Base-by-base conservation (phyloP, 1,284 basidiomycete genomes). In the Austroboletus niveus region DNA sequence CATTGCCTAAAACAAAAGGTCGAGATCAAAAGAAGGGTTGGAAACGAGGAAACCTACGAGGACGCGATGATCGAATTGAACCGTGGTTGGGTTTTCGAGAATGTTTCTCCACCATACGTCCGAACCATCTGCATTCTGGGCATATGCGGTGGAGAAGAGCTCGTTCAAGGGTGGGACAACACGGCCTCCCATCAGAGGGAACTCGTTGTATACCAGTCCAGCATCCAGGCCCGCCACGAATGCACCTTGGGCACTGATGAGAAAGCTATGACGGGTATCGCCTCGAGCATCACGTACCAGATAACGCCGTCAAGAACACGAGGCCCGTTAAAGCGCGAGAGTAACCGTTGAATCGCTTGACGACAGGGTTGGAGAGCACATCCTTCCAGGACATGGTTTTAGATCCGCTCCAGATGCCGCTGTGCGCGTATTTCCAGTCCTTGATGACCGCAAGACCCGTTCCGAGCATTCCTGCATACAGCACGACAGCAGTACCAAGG, bases 161-260 rank as follows among this genome's bases (percentile, higher is more conserved):
- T 99, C 97, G 32, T 88, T 81, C 11, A 76, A 63, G 0, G 94
- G 94, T 4, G 97, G 97, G 4, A 84, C 81, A 30, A 98, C 69
- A 8, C 85, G 81, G 9, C 90, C 93, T 40, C 94, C 97, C 97
- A 99, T 99, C 6, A 88, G 75, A 0, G 97, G 97, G 75, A 98
- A 99, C 69, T 98, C 96, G 69, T 98, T 99, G 75, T 99, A 99
- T 15, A 97, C 72, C 48, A 99, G 72, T 4, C 97, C 97, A 0
- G 97, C 97, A 69, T 99, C 97, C 36, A 99, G 78, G 8, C 97
- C 97, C 29, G 97, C 97, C 22, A 99, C 97, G 64, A 98, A 96
- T 2, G 96, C 96, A 54, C 96, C 96, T 93, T 63, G 29, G 8
- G 24, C 39, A 31, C 56, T 44, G 48, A 32, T 24, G 57, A 48